phyloP scores from a whole-genome alignment of 768 basidiomycete species.

The Russula olivacea region DNA sequence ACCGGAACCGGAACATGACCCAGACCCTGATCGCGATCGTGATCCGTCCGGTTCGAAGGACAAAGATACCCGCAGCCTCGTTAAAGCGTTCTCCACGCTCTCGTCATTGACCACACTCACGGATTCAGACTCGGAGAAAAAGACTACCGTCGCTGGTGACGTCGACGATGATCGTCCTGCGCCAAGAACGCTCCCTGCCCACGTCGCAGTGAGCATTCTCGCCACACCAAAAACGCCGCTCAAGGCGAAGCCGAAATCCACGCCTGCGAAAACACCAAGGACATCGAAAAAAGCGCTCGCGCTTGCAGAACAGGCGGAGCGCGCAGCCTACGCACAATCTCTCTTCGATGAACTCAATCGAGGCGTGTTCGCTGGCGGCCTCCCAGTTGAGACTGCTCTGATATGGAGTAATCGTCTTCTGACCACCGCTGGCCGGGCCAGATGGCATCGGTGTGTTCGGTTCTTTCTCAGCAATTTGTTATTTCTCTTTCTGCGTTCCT shows the following conservation, averaged over 20 bases:
- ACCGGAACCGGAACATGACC: background rate
- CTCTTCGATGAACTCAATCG: conserved; percentile 24
- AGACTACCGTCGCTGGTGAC: background rate
- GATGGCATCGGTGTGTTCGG: conserved; percentile 22
- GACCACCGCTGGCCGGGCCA: conserved; percentile 24
- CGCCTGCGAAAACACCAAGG: conserved; percentile 19
- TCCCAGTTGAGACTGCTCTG: conserved; percentile 17
- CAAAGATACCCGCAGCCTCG: background rate
- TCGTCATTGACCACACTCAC: conserved; percentile 17
- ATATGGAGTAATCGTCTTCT: conserved; percentile 24
- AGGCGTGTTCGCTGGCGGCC: conserved; percentile 18
- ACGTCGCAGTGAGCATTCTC: background rate
- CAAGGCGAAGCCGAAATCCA: conserved; percentile 4
- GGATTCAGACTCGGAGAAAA: conserved; percentile 11
- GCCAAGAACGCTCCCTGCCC: background rate
- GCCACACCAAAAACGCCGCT: background rate
- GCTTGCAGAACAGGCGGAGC: conserved; percentile 20
- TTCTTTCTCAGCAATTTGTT: background rate
- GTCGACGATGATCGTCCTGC: background rate
- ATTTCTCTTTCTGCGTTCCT: background rate
- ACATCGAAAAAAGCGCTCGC: conserved; percentile 22
- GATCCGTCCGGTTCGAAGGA: background rate
- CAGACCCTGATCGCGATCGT: background rate
- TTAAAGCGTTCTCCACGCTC: conserved; percentile 17
- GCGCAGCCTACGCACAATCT: conserved; percentile 20